These are phyloP conservation scores for Logfia minima DNA, from an alignment of 129 eudicot species.

Conservation along the genomic window DNA sequence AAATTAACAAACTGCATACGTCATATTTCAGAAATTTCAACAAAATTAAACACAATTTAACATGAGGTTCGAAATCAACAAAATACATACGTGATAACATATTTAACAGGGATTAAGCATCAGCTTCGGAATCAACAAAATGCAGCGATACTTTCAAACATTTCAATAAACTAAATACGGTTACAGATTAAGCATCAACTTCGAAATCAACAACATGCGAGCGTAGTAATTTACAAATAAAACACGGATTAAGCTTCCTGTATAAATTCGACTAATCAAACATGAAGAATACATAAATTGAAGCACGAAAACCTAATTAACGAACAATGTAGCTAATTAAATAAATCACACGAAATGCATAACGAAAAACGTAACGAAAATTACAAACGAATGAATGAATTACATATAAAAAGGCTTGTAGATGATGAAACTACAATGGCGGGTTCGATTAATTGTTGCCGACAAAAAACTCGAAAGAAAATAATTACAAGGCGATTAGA, in stretches of 20 bases:
- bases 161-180: background rate
- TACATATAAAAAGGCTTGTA: conserved; percentile 25
- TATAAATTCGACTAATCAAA: background rate
- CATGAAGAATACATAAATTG: background rate
- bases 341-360: background rate
- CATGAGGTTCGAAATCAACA: conserved; percentile 1
- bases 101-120: too few relatives aligned
- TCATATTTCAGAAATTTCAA: background rate
- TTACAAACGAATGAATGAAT: background rate
- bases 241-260: background rate
- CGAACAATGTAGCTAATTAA: conserved; percentile 29
- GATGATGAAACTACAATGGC: conserved; percentile 30
- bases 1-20: background rate
- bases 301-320: background rate
- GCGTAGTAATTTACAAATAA: background rate
- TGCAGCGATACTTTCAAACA: too few relatives aligned
- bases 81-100: too few relatives aligned
- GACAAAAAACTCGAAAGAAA: conserved; percentile 5
- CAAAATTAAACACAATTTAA: background rate
- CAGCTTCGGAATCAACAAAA: background rate
- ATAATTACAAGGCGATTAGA: conserved; percentile 7
- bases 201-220: background rate
- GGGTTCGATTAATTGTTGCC: conserved; percentile 25
- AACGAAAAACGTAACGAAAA: background rate
- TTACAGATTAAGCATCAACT: too few relatives aligned